Evolutionary conservation across 208 protist genomes (phyloP).

Genomic region (Wallacemonas sp.): DNA sequence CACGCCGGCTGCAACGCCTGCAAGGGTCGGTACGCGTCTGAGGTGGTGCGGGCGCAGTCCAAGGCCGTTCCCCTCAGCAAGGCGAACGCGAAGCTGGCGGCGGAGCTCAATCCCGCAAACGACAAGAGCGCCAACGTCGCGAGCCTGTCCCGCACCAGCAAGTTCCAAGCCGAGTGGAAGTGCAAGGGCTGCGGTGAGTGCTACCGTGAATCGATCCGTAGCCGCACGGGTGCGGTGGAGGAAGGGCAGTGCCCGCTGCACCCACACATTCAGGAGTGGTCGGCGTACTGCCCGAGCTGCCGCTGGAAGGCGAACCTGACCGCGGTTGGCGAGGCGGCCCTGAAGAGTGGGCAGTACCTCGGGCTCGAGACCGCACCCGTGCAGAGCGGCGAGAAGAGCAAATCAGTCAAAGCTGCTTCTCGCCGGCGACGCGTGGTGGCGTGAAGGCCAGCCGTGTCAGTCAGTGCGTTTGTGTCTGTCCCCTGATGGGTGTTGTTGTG

Average conservation of each 20-base stretch:
- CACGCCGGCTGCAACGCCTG: slow-evolving; percentile 81
- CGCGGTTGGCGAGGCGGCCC: slow-evolving; percentile 34
- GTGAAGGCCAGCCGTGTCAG: slow-evolving; percentile 16
- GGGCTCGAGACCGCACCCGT: slow-evolving; percentile 36
- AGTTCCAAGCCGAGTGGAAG: slow-evolving; percentile 77
- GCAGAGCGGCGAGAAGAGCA: neutral
- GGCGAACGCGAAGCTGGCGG: slow-evolving; percentile 46
- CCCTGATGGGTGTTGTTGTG: no score
- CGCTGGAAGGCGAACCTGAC: slow-evolving; percentile 65
- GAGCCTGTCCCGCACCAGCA: slow-evolving; percentile 54
- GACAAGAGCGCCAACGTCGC: slow-evolving; percentile 59
- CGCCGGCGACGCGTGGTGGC: slow-evolving; percentile 53
- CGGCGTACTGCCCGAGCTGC: slow-evolving; percentile 62
- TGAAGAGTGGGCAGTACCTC: slow-evolving; percentile 54
- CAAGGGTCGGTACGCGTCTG: slow-evolving; percentile 67
- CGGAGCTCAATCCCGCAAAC: slow-evolving; percentile 38
- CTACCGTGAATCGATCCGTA: slow-evolving; percentile 73
- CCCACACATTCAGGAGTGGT: slow-evolving; percentile 48
- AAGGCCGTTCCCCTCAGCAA: slow-evolving; percentile 22
- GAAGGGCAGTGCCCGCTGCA: slow-evolving; percentile 62
- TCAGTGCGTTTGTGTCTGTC: neutral
- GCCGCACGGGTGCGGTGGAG: slow-evolving; percentile 72
- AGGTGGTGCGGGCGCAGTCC: slow-evolving; percentile 70
- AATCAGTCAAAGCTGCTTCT: slow-evolving; percentile 33
- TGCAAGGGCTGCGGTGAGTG: slow-evolving; percentile 54